Base-by-base conservation (phyloP, 495 filamentous ascomycete genomes). In the Bombardia bombarda region DNA sequence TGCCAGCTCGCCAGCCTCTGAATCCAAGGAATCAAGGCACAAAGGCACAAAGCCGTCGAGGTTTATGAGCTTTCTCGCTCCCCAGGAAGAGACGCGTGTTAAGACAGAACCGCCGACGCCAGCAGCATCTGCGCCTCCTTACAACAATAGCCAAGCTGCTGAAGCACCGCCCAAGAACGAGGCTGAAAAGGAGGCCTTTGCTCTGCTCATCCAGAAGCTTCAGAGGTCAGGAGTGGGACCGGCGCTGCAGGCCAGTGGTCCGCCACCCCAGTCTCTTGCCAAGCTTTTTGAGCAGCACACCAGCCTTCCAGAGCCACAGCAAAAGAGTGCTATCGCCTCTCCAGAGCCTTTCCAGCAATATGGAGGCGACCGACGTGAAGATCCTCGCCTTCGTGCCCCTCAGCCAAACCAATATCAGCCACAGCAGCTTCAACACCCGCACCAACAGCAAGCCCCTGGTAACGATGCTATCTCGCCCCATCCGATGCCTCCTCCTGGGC, bases 121-220 rank as follows among this genome's bases (percentile, higher is more conserved):
- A 8, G 60, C 52, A 33, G 46, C 62, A 22, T 46, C 34, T 25
- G 45, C 47, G 10, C 16, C 41, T 1, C 20, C 31, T 5, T 21
- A 26, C 3, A 17, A 14, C 13, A 26, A 34, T 28, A 28, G 40
- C 24, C 31, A 14, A 6, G 16, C 39, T 0, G 21, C 18, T 7
- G 45, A 47, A 10, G 26, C 18, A 19, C 50, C 67, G 7, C 47
- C 68, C 25, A 68, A 74, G n/a, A 72, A 73, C 25, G 72, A 73
- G 44, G 82, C 84, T 18, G 90, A 98, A 47, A 90, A 87, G 61
- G 81, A 86, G 66, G 92, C 86, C 1, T 98, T 98, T 58, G 83
- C 90, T 46, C 78, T 82, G 34, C 83, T 98, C 31, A 65, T 98
- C 24, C 77, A 85, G 46, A 93, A 96, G 74, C 77, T 98, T 28